A percentile compares a stretch with the other conserved stretches of the same genome.
Evolutionary conservation across 192 early-diverging fungal species (phyloP).

Genomic region (Mortierella claussenii): DNA sequence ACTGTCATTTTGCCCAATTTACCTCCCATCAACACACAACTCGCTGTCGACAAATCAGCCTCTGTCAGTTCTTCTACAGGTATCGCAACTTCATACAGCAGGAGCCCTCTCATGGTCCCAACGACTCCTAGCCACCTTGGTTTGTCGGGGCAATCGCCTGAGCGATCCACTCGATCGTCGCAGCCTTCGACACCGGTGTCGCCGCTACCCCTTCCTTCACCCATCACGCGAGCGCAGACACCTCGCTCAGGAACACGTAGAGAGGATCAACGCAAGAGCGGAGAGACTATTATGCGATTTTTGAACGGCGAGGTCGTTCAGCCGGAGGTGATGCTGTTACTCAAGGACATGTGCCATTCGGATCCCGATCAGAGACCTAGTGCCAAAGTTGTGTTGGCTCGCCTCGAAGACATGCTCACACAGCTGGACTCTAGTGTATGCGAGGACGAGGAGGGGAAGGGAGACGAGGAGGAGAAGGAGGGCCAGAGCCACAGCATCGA

Average conservation of each 20-base stretch:
- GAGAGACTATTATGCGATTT: slow-evolving; percentile 43
- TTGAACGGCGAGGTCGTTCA: slow-evolving; percentile 48
- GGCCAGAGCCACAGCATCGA: too few relatives aligned
- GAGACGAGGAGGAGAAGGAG: background rate
- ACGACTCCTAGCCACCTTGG: background rate
- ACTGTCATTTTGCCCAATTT: background rate
- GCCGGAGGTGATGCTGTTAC: slow-evolving; percentile 16
- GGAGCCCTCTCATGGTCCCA: background rate
- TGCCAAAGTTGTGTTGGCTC: slow-evolving; percentile 15
- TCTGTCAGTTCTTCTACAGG: slow-evolving; percentile 6
- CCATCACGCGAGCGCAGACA: slow-evolving; percentile 16
- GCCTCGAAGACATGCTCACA: slow-evolving; percentile 20
- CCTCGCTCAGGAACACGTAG: slow-evolving; percentile 14
- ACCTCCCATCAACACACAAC: slow-evolving; percentile 38
- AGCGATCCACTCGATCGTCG: slow-evolving; percentile 3
- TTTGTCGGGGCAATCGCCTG: slow-evolving; percentile 20
- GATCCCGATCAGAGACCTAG: slow-evolving; percentile 28
- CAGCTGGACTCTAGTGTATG: background rate
- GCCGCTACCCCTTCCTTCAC: slow-evolving; percentile 36
- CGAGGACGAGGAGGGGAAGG: background rate
- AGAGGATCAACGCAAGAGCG: slow-evolving; percentile 39
- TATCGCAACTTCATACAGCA: background rate
- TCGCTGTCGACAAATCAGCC: slow-evolving; percentile 8
- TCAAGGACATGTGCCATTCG: slow-evolving; percentile 47
- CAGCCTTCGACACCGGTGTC: slow-evolving; percentile 35